Evolutionary conservation across 2,329 filamentous ascomycete genomes (phyloP).

Genomic region (Ampelomyces quisqualis): DNA sequence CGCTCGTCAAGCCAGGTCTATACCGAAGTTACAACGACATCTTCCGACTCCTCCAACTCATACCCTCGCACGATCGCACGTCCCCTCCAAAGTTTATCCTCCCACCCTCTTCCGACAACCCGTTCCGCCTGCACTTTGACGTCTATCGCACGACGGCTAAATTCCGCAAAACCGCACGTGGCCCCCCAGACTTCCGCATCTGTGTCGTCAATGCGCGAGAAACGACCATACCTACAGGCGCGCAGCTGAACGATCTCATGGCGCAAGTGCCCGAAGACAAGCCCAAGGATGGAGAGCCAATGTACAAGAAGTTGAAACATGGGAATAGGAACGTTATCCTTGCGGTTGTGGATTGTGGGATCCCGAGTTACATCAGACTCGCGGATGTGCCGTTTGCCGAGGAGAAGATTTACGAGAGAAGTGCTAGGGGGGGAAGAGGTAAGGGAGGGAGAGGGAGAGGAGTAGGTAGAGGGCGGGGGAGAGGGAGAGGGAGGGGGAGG

Average conservation of each 20-base stretch:
- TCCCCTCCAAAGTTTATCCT: conserved; percentile 38
- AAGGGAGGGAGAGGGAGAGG: conserved; percentile 45
- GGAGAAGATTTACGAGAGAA: conserved; percentile 66
- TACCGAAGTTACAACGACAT: conserved; percentile 63
- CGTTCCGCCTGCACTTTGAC: conserved; percentile 75
- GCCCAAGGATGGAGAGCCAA: conserved; percentile 53
- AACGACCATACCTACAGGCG: conserved; percentile 69
- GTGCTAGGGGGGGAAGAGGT: conserved; percentile 45
- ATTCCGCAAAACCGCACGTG: conserved; percentile 79
- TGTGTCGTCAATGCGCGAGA: conserved; percentile 76
- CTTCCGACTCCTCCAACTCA: conserved; percentile 72
- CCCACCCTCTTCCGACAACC: conserved; percentile 44
- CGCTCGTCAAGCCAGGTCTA: conserved; percentile 55
- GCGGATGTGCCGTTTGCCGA: conserved; percentile 73
- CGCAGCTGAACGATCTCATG: conserved; percentile 70
- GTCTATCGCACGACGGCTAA: conserved; percentile 70
- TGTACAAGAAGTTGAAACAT: conserved; percentile 80
- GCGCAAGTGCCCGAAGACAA: conserved; percentile 71
- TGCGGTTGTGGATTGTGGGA: conserved; percentile 84
- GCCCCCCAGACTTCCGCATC: conserved; percentile 78
- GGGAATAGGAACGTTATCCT: conserved; percentile 81
- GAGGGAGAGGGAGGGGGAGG: conserved; percentile 11
- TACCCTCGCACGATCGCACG: conserved; percentile 68
- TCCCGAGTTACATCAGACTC: conserved; percentile 83
- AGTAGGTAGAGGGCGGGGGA: conserved; percentile 31